Base-by-base conservation (phyloP, 139 green algal species). In the Chlamydomonas sp. region DNA sequence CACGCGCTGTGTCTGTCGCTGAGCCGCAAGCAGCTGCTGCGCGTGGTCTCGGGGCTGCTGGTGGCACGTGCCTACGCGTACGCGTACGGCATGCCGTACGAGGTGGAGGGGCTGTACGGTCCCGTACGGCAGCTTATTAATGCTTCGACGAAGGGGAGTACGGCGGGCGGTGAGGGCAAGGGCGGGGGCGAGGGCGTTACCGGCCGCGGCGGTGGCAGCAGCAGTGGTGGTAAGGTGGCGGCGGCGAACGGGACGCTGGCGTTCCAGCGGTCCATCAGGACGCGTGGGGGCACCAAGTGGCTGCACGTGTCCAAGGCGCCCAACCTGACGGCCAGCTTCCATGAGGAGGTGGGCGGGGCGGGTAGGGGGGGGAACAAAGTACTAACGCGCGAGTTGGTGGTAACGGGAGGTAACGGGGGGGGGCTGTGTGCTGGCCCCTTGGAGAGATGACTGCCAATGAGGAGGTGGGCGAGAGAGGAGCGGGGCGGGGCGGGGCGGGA, bases 1-100 rank as follows among this genome's bases (percentile, higher is more conserved):
- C 84, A 88, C 75, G 84, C 84, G 49, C 84, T 88, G 63, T 88
- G 84, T 49, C 63, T 88, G 17, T 61, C 63, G 64, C 75, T 88
- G 64, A 63, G 64, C 9, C 20, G 7, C 1, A 16, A 49, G 57
- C 7, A 64, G 72, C 4, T 88, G 17, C 17, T 18, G 57, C 6
- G 2, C 1, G 84, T 83, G 57, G 75, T 73, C 4, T 57, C 77
- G 58, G 63, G 60, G 75, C 64, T 88, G 64, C 63, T 83, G 63
- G 63, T 88, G 10, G 84, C 75, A 3, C 57, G 57, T 3, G 75
- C 64, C 1, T 88, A 49, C 31, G 31, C 31, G 49, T 88, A 88
- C 66, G 84, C 79, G 3, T 49, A 62, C 14, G 57, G n/a, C 5
- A 64, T 83, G 74, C 84, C 84, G 57, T 6, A 69, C 75, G 64